Evolutionary conservation across 2,329 filamentous ascomycete genomes (phyloP).

Genomic region (Colletotrichum sp.): DNA sequence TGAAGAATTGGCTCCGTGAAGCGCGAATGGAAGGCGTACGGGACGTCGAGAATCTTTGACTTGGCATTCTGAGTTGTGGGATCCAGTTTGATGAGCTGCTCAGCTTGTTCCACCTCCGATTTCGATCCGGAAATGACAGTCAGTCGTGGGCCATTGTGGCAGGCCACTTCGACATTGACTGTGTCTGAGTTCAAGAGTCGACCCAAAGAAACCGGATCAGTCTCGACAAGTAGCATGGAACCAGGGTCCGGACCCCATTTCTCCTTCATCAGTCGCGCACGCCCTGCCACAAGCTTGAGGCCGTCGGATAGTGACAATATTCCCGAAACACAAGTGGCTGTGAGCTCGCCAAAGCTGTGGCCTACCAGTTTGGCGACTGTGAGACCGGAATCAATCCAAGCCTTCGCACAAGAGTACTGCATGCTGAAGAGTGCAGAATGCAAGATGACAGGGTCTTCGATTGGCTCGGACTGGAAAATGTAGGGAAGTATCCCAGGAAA

Average conservation of each 20-base stretch:
- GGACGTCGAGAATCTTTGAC: conserved; percentile 44
- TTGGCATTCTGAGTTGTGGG: not conserved
- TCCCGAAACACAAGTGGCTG: conserved; percentile 40
- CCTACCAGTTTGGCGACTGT: conserved; percentile 19
- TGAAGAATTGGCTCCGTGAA: conserved; percentile 40
- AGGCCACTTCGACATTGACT: conserved; percentile 43
- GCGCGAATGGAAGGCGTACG: conserved; percentile 51
- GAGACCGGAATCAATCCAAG: not conserved
- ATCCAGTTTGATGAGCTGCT: not conserved
- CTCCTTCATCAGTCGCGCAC: conserved; percentile 34
- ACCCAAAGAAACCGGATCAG: conserved; percentile 22
- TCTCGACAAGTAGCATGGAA: conserved; percentile 43
- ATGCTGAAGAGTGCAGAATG: conserved; percentile 32
- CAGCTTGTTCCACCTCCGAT: conserved; percentile 30
- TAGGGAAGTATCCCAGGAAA: conserved; percentile 33
- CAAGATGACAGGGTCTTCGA: conserved; percentile 32
- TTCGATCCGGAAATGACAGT: conserved; percentile 44
- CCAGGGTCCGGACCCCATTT: conserved; percentile 40
- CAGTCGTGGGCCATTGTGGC: conserved; percentile 48
- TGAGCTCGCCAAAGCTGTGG: conserved; percentile 46
- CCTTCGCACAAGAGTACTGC: not conserved
- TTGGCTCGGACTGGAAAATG: conserved; percentile 28
- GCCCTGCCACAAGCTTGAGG: conserved; percentile 29
- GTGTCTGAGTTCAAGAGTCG: conserved; percentile 9
- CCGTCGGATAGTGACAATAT: conserved; percentile 33